Evolutionary conservation across 805 yeast genomes (phyloP).

Genomic region (Metschnikowia cubensis): DNA sequence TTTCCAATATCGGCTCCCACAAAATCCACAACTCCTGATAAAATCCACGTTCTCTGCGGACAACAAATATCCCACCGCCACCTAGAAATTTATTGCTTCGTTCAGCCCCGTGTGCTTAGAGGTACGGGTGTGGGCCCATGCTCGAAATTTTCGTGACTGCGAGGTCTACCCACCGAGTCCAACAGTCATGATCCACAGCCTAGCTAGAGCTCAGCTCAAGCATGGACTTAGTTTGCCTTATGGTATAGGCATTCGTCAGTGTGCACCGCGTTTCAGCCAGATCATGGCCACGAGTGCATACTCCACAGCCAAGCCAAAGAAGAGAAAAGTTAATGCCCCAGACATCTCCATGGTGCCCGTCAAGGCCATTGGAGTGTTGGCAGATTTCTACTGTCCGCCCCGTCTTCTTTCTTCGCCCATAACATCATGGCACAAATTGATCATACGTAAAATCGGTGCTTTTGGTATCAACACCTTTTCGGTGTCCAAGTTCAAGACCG

Average conservation of each 20-base stretch:
- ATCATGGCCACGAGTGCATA: constrained; percentile 7
- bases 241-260: not conserved
- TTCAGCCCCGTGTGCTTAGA: not conserved
- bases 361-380: constrained; percentile 37
- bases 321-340: constrained; percentile 16
- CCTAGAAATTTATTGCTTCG: too few relatives aligned
- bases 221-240: not conserved
- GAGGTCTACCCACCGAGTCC: not conserved
- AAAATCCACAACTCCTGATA: not conserved
- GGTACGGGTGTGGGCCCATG: constrained; percentile 1
- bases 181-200: not conserved
- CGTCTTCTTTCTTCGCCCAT: constrained; percentile 21
- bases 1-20: not conserved
- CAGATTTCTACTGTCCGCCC: constrained; percentile 44
- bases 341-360: constrained; percentile 37
- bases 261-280: not conserved
- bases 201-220: constrained; percentile 1
- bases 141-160: constrained; percentile 3
- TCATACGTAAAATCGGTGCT: constrained; percentile 60
- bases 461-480: constrained; percentile 64
- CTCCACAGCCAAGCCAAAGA: constrained; percentile 13
- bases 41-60: too few relatives aligned
- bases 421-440: constrained; percentile 39
- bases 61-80: too few relatives aligned
- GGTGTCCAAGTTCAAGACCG: constrained; percentile 44